Evolutionary conservation across 106 monocot genomes (phyloP).

Genomic region (Dendrobium huoshanense): DNA sequence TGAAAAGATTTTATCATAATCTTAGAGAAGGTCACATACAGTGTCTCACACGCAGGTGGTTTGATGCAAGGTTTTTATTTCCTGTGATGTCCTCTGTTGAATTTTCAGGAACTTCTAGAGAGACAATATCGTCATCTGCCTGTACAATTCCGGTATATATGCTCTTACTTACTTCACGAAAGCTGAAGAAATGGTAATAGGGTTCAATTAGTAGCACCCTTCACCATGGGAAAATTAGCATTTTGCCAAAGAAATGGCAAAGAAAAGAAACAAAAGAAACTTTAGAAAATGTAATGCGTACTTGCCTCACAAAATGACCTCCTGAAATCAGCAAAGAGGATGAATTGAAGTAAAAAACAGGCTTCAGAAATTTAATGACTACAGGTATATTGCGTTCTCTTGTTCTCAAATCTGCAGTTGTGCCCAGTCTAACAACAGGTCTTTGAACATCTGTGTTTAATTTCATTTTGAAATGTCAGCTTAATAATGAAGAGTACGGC

Average conservation of each 20-base stretch:
- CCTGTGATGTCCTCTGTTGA: constrained; percentile 68
- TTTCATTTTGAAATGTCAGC: constrained; percentile 3
- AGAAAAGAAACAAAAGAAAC: neutral
- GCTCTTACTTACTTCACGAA: constrained; percentile 65
- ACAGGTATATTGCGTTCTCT: constrained; percentile 52
- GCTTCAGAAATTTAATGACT: constrained; percentile 70
- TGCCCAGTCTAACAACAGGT: constrained; percentile 59
- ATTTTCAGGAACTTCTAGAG: constrained; percentile 70
- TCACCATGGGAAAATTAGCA: neutral
- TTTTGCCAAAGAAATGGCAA: neutral
- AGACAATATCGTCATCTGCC: constrained; percentile 34
- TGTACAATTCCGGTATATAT: constrained; percentile 54
- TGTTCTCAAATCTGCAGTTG: constrained; percentile 48
- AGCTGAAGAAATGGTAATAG: constrained; percentile 35
- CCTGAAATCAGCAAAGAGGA: constrained; percentile 61
- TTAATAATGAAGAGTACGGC: neutral
- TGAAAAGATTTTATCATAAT: neutral
- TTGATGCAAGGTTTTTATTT: constrained; percentile 83
- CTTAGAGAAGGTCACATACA: constrained; percentile 38
- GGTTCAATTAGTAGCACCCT: neutral
- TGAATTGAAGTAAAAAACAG: constrained; percentile 79
- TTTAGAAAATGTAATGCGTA: neutral
- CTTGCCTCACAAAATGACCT: constrained; percentile 71
- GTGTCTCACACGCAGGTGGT: constrained; percentile 64
- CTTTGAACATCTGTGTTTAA: constrained; percentile 50